Conservation (phyloP, 1,284 basidiomycete species). For the Singerocomus rubriflavus region DNA sequence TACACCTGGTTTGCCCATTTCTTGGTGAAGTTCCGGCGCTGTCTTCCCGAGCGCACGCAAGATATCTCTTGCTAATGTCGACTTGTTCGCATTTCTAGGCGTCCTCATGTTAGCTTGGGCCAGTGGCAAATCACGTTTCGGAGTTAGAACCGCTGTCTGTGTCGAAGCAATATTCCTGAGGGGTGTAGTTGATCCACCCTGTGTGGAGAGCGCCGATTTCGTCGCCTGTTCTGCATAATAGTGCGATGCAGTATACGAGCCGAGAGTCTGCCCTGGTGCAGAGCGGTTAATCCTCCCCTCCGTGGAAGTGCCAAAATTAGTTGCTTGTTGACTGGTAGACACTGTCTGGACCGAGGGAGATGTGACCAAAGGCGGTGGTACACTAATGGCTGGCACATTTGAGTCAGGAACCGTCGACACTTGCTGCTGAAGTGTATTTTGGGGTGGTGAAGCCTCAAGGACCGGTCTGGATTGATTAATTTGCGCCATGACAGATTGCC, state of each 20-base stretch:
- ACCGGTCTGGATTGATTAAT: neutral
- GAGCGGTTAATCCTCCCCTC: neutral
- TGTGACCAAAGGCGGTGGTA: neutral
- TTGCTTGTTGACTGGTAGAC: neutral
- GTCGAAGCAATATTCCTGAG: neutral
- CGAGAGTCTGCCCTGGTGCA: neutral
- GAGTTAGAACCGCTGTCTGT: constrained; percentile 3
- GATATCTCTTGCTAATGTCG: constrained; percentile 43
- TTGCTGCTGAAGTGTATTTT: constrained; percentile 1
- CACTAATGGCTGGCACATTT: neutral
- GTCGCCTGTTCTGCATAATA: constrained; percentile 23
- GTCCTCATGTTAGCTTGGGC: constrained; percentile 19
- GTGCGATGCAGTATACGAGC: constrained; percentile 16
- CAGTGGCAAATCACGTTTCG: constrained; percentile 1
- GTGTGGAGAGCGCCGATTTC: constrained; percentile 4
- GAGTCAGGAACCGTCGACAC: neutral
- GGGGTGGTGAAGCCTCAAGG: neutral
- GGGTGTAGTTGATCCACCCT: neutral
- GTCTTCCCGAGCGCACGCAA: constrained; percentile 38
- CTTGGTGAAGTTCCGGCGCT: constrained; percentile 4
- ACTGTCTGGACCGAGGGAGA: neutral
- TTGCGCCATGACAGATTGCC: constrained; percentile 14
- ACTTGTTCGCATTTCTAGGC: constrained; percentile 38
- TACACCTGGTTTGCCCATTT: neutral
- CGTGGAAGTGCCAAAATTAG: neutral